Conservation (phyloP, 352 stramenopile genomes). For the Phytophthora sansomeana region DNA sequence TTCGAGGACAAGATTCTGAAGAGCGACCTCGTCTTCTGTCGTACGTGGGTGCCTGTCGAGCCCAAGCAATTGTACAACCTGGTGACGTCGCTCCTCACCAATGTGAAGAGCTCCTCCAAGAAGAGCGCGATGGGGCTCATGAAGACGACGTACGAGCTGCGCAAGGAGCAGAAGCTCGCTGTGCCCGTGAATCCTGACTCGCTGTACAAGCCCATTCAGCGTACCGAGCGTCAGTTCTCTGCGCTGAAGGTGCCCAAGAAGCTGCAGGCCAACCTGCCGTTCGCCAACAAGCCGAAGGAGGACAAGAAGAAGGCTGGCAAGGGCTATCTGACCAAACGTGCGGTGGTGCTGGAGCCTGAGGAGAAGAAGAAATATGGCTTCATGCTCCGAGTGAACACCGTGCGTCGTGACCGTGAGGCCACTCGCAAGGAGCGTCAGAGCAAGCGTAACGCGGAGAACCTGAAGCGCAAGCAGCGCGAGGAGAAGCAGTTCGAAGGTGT, state of each 20-base stretch:
- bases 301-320: slow-evolving; percentile 89
- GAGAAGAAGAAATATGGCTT: slow-evolving; percentile 98
- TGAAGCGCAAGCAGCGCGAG: slow-evolving; percentile 94
- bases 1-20: slow-evolving; percentile 99
- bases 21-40: slow-evolving; percentile 99
- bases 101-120: slow-evolving; percentile 55
- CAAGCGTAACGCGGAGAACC: slow-evolving; percentile 82
- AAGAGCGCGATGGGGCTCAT: slow-evolving; percentile 80
- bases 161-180: slow-evolving; percentile 94
- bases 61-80: slow-evolving; percentile 99
- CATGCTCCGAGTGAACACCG: slow-evolving; percentile 97
- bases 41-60: slow-evolving; percentile 99
- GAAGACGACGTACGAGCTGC: slow-evolving; percentile 96
- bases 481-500: slow-evolving; percentile 90
- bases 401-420: slow-evolving; percentile 96
- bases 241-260: slow-evolving; percentile 96
- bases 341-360: slow-evolving; percentile 95
- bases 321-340: slow-evolving; percentile 90
- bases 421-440: slow-evolving; percentile 95
- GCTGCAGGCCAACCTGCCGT: slow-evolving; percentile 97
- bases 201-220: slow-evolving; percentile 98
- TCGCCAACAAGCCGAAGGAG: slow-evolving; percentile 97
- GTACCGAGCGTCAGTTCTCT: slow-evolving; percentile 94
- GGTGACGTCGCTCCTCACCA: slow-evolving; percentile 88
- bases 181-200: slow-evolving; percentile 98